These are phyloP conservation scores for Suhomyces sp. DNA, from an alignment of 805 yeast species.

Conservation along the genomic window DNA sequence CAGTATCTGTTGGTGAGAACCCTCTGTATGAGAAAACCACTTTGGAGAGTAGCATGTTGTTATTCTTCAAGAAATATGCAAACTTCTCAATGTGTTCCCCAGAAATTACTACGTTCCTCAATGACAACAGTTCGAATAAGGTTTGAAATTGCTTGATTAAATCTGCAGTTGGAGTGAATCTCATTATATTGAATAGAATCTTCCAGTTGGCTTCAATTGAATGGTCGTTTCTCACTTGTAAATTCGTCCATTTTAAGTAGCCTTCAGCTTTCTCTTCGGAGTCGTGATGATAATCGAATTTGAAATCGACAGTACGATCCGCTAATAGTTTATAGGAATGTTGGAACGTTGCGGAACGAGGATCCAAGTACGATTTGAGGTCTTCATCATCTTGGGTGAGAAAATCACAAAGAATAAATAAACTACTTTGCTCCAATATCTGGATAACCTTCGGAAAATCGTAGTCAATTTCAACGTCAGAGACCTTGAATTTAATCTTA, in stretches of 20 bases:
- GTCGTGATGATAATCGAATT: conserved; percentile 35
- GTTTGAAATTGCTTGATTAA: conserved; percentile 29
- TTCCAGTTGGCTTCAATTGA: conserved; percentile 14
- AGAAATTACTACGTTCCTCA: conserved; percentile 7
- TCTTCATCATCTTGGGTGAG: not conserved
- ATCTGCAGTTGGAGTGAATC: conserved; percentile 17
- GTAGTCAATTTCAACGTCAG: not conserved
- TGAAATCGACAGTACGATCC: not conserved
- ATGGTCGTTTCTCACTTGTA: conserved; percentile 1
- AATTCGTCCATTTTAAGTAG: conserved; percentile 20
- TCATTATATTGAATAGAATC: conserved; percentile 16
- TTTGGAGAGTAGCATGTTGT: conserved; percentile 37
- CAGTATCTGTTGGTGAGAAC: conserved; percentile 14
- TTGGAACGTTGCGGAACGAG: no score
- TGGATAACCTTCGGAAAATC: not conserved
- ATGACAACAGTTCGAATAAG: conserved; percentile 15
- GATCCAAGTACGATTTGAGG: no score
- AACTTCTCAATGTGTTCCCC: conserved; percentile 25
- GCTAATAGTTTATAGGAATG: no score
- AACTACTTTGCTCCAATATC: not conserved
- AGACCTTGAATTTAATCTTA: not conserved
- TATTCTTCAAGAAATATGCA: conserved; percentile 36
- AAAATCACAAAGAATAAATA: conserved; percentile 2
- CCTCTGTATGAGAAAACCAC: conserved; percentile 29
- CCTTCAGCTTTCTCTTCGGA: conserved; percentile 38